Base-by-base conservation (phyloP, 2,329 filamentous ascomycete species). In the Macrophomina tecta region DNA sequence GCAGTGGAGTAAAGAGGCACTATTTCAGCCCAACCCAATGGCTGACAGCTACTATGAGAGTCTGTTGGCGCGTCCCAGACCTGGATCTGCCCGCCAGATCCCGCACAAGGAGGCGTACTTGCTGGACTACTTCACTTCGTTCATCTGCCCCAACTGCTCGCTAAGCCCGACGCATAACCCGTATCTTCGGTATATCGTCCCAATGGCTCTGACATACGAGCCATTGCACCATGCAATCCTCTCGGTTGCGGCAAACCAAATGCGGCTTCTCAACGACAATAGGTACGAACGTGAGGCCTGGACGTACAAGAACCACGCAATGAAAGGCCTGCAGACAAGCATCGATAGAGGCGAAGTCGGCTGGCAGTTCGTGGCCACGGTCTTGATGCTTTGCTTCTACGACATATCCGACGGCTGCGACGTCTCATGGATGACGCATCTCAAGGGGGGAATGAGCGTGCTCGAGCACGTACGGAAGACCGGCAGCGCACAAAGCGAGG, bases 321-420 rank as follows among this genome's bases (percentile, higher is more conserved):
- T 77, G 48, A 67, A 68, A 12, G 73, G 74, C 1, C 67, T 77
- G 5, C 71, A 72, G 34, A 69, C 69, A 1, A 70, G 69, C 38
- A 72, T 75, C 18, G 65, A 67, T 11, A 65, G 66, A 4, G 69
- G 63, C 2, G 58, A 49, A 16, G 63, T 72, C 23, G 69, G 69
- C 56, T 72, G 73, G 69, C 72, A 69, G 1, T 68, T 70, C 4
- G 68, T 77, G 9, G 75, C 75, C 14, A 72, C 75, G 1, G 70
- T 77, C 23, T 58, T 77, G 38, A 77, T 77, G 75, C 69, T 77
- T 23, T 77, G 75, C 67, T 77, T 77, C 64, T 72, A 74, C 55
- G 75, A 77, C 69, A 77, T 77, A 38, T 73, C 75, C 1, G 74
- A 76, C 51, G 75, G 72, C 9, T 77, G 75, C 61, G 69, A 70